Conservation (phyloP, 2,329 filamentous ascomycete genomes). For the Mollisiaceae sp. region DNA sequence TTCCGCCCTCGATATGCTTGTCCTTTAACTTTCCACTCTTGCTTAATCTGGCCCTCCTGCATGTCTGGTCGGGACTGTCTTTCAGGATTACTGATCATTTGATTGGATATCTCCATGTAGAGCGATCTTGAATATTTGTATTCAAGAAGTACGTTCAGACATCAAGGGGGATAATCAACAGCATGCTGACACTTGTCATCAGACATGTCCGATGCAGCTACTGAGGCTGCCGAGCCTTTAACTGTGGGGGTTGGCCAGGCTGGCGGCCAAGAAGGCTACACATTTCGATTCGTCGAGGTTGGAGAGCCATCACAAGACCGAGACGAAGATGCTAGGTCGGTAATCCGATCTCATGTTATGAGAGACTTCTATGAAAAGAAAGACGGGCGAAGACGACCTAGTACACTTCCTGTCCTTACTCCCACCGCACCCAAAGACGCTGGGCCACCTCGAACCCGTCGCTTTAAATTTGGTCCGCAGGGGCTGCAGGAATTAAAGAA, state of each 20-base stretch:
- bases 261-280: conserved; percentile 11
- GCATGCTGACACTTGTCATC: conserved; percentile 4
- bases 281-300: conserved; percentile 28
- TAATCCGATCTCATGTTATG: conserved; percentile 28
- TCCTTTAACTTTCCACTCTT: background rate
- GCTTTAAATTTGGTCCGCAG: conserved; percentile 23
- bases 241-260: background rate
- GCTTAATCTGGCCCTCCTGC: background rate
- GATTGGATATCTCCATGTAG: conserved; percentile 7
- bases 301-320: conserved; percentile 19
- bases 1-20: background rate
- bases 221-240: background rate
- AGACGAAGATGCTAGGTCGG: conserved; percentile 17
- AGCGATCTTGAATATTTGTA: background rate
- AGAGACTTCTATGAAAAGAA: conserved; percentile 23
- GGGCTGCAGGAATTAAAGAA: conserved; percentile 25
- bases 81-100: conserved; percentile 5
- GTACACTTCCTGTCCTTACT: conserved; percentile 6
- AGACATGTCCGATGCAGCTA: conserved; percentile 12
- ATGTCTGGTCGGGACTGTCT: background rate
- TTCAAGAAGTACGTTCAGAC: conserved; percentile 1
- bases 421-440: conserved; percentile 21
- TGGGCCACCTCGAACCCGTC: conserved; percentile 18
- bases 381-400: conserved; percentile 9
- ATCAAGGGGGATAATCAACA: background rate